Base-by-base conservation (phyloP, 352 stramenopile genomes). In the Globisporangium perplexum region DNA sequence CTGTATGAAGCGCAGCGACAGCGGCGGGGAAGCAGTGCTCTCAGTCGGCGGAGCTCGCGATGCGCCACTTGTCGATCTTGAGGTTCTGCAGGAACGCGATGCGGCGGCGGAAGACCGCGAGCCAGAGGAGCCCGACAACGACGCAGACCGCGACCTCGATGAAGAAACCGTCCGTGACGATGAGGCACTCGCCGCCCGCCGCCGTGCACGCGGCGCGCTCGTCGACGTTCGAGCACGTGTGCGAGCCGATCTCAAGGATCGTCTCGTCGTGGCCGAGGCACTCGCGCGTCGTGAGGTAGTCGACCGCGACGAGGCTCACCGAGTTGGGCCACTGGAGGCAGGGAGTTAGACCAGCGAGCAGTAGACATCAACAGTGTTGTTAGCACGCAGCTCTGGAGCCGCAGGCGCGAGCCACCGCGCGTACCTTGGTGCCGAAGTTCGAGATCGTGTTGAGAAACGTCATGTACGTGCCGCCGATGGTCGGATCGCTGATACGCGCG, bases 391-490 rank as follows among this genome's bases (percentile, higher is more conserved):
- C 31, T 38, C 15, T 17, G 10, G 14, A 36, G 22, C n/a, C n/a
- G 30, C 12, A 7, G 1, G 23, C 7, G 0, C n/a, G n/a, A n/a
- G n/a, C n/a, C n/a, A n/a, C n/a, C n/a, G n/a, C n/a, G 3, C 41
- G 35, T 69, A 86, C 74, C 57, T 98, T 99, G 51, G 84, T 93
- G 43, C 96, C 97, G 17, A 99, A 64, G 72, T 99, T 99, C 42
- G 93, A 93, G 61, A 99, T 88, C 6, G 97, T 99, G 68, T 99
- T 99, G 44, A 99, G 82, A 50, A 99, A 93, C 31, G 97, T 99
- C 97, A 99, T 99, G 82, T 99, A 99, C 20, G 90, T 98, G 50
- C 97, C 97, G 47, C 97, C 97, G 66, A 99, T 99, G 15, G 86
- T 88, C 17, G 96, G 95, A 67, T 99, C 97, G 41, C 96, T 98